Conservation (phyloP, 2,329 filamentous ascomycete species). For the Magnaporthiopsis poae region DNA sequence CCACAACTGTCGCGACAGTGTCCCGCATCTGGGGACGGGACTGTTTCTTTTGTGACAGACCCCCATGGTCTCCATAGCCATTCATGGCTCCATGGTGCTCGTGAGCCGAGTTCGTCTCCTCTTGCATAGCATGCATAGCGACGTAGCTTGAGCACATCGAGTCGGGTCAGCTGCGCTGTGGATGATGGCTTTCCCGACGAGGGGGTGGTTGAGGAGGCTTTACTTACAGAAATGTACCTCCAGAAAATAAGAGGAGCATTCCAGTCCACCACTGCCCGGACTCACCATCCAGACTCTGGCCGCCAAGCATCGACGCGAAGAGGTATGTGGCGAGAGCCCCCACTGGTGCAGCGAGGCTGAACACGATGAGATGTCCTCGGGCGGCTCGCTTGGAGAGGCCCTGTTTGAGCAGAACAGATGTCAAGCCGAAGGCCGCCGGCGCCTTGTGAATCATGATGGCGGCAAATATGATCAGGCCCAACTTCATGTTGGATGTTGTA, state of each 20-base stretch:
- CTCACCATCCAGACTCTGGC: constrained; percentile 44
- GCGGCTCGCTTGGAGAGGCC: constrained; percentile 80
- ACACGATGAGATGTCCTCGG: constrained; percentile 75
- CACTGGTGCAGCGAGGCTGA: constrained; percentile 79
- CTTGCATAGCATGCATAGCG: constrained; percentile 97
- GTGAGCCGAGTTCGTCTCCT: constrained; percentile 46
- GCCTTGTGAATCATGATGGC: constrained; percentile 98
- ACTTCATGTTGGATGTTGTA: constrained; percentile 58
- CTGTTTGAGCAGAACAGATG: constrained; percentile 80
- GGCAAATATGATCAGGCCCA: constrained; percentile 86
- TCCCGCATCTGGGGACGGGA: constrained; percentile 54
- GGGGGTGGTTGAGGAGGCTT: not conserved
- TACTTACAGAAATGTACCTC: constrained; percentile 84
- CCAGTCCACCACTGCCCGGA: constrained; percentile 79
- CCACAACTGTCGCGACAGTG: constrained; percentile 59
- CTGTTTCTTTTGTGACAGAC: constrained; percentile 37
- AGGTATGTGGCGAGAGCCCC: constrained; percentile 79
- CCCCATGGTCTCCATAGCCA: constrained; percentile 42
- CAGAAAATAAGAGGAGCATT: constrained; percentile 86
- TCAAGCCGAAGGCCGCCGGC: constrained; percentile 87
- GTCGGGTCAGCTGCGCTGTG: not conserved
- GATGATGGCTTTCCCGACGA: not conserved
- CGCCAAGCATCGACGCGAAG: constrained; percentile 62
- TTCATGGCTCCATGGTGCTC: constrained; percentile 41
- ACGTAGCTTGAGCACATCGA: constrained; percentile 58